phyloP scores from a whole-genome alignment of 2,329 filamentous ascomycete species.

The Pestalotiopsis sp. region DNA sequence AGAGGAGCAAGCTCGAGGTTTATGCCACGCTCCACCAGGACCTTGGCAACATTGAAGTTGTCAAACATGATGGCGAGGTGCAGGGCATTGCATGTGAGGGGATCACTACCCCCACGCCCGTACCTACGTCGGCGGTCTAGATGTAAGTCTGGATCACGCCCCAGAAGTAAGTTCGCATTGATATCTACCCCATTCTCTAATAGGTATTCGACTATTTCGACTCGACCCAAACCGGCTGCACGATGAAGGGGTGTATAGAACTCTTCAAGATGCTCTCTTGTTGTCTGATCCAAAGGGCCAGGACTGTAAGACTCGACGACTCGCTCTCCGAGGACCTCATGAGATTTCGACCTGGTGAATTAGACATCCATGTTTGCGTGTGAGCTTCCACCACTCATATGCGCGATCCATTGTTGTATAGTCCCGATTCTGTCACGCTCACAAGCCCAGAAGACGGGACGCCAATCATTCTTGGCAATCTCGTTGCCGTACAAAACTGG shows the following conservation, averaged over 20 bases:
- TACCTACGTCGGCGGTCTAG: not conserved
- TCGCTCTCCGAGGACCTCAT: no score
- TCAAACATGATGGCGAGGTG: not conserved
- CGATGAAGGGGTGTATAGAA: not conserved
- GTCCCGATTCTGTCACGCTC: not conserved
- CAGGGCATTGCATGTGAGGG: not conserved
- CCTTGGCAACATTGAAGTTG: not conserved
- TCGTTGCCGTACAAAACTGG: not conserved
- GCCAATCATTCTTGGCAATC: not conserved
- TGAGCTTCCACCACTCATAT: not conserved
- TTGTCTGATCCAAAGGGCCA: not conserved
- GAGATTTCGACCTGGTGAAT: not conserved
- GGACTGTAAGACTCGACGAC: no score
- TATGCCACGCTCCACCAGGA: not conserved
- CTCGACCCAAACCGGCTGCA: not conserved
- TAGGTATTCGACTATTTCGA: conserved; percentile 1
- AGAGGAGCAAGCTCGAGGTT: not conserved
- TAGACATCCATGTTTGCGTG: not conserved
- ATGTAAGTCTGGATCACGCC: no score
- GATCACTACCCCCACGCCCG: no score
- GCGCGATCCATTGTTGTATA: not conserved
- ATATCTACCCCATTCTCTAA: conserved; percentile 4
- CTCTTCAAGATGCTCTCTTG: not conserved
- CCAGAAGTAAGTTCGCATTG: not conserved
- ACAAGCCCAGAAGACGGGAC: conserved; percentile 7